Evolutionary conservation across 345 rosid species (phyloP).

Genomic region (Carallia pectinifolia): DNA sequence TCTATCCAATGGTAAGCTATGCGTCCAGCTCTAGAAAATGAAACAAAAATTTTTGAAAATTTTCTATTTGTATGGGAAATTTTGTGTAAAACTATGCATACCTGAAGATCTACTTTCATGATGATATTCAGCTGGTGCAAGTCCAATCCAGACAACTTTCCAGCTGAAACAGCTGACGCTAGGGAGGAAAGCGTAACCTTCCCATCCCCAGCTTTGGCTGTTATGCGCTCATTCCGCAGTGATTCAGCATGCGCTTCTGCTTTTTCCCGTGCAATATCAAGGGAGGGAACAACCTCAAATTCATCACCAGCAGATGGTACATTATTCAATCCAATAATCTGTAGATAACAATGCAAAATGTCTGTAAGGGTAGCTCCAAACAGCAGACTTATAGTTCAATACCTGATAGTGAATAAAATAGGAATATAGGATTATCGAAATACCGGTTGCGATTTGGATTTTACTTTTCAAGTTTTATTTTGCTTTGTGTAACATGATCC

Average conservation of each 20-base stretch:
- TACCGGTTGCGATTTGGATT: too few species aligned
- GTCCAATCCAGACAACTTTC: slow-evolving; percentile 83
- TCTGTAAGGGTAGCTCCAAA: too few species aligned
- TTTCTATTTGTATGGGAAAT: neutral
- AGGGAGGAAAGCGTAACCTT: slow-evolving; percentile 92
- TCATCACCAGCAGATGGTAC: slow-evolving; percentile 94
- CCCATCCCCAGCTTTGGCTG: slow-evolving; percentile 95
- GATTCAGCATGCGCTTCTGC: slow-evolving; percentile 72
- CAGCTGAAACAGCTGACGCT: slow-evolving; percentile 85
- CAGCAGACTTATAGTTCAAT: too few species aligned
- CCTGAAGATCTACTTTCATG: slow-evolving; percentile 97
- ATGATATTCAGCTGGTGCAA: slow-evolving; percentile 93
- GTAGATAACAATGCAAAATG: too few species aligned
- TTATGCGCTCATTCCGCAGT: slow-evolving; percentile 75
- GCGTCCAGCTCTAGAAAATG: slow-evolving; percentile 3
- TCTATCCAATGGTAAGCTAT: neutral
- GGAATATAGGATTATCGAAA: too few species aligned
- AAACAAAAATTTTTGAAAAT: neutral
- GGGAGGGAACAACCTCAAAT: slow-evolving; percentile 79
- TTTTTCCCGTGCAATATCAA: slow-evolving; percentile 83
- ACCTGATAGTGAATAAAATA: too few species aligned
- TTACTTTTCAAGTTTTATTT: too few species aligned
- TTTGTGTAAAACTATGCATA: slow-evolving; percentile 25
- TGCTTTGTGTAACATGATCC: too few species aligned
- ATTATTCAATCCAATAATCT: slow-evolving; percentile 85